Percentiles rank a stretch among this genome's conserved stretches.
Conservation (phyloP, 2,329 filamentous ascomycete genomes). For the Phialophora macrospora region DNA sequence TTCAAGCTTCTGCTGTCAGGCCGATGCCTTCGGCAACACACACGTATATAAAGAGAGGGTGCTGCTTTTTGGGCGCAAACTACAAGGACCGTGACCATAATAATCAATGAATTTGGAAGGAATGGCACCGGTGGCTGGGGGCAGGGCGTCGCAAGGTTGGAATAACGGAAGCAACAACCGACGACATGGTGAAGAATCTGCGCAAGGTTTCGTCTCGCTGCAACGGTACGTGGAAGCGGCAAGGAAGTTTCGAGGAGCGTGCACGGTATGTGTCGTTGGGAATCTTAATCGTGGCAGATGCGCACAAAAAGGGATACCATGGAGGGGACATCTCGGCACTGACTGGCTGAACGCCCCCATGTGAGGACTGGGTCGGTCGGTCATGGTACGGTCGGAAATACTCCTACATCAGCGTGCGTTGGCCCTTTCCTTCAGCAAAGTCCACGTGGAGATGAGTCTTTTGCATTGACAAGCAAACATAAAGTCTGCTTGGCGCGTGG, state of each 20-base stretch:
- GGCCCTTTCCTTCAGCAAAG: neutral
- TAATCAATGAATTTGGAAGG: neutral
- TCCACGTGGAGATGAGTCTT: constrained; percentile 31
- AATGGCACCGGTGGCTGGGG: neutral
- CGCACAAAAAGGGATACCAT: neutral
- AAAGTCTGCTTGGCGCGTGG: constrained; percentile 12
- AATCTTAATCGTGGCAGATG: neutral
- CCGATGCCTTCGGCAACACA: neutral
- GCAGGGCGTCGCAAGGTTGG: neutral
- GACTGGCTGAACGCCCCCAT: neutral
- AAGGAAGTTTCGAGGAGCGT: neutral
- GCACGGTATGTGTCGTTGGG: neutral
- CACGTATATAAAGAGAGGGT: neutral
- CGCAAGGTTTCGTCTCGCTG: neutral
- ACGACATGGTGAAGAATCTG: neutral
- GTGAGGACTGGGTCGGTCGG: neutral
- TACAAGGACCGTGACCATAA: neutral
- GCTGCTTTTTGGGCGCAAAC: neutral
- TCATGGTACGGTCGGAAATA: neutral
- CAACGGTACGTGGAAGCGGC: too few relatives aligned
- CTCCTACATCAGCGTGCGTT: neutral
- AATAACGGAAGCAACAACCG: neutral
- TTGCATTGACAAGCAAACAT: constrained; percentile 25
- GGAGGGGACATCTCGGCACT: neutral
- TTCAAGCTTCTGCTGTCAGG: neutral